A percentile compares a stretch with the other conserved stretches of the same genome.
Evolutionary conservation across 768 basidiomycete genomes (phyloP).

Genomic region (Amanita pseudoporphyria): DNA sequence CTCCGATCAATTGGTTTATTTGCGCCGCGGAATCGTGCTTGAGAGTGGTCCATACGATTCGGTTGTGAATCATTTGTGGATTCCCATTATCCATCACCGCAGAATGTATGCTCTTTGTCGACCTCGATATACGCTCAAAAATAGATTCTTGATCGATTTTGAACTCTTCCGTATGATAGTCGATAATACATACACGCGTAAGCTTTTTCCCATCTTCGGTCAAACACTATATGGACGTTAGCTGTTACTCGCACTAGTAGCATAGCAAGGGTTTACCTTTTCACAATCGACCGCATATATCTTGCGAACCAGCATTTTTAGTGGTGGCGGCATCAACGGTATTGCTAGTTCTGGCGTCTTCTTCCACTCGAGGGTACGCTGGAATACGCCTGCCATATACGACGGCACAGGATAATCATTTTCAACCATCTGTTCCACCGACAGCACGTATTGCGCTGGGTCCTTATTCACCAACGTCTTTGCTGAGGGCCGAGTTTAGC

Average conservation of each 20-base stretch:
- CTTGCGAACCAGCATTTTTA: conserved; percentile 27
- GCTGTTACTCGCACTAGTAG: background rate
- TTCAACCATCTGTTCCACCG: conserved; percentile 82
- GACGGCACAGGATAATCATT: conserved; percentile 89
- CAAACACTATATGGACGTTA: conserved; percentile 47
- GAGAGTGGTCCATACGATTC: conserved; percentile 73
- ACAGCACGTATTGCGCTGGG: conserved; percentile 64
- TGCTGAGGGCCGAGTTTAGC: conserved; percentile 26
- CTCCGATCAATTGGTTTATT: too few relatives aligned
- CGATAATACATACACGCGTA: conserved; percentile 76
- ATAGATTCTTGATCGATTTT: conserved; percentile 79
- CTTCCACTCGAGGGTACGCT: conserved; percentile 64
- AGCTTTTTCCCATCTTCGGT: conserved; percentile 89
- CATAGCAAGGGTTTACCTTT: conserved; percentile 54
- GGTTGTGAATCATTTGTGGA: conserved; percentile 74
- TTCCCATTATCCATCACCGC: conserved; percentile 85
- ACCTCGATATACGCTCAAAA: conserved; percentile 73
- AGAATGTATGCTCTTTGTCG: conserved; percentile 31
- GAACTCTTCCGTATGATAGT: conserved; percentile 69
- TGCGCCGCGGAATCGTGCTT: too few relatives aligned
- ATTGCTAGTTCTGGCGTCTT: conserved; percentile 63
- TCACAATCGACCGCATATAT: conserved; percentile 93
- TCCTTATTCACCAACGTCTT: conserved; percentile 53
- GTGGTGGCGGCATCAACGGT: conserved; percentile 16
- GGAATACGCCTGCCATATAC: conserved; percentile 66